phyloP scores from a whole-genome alignment of 495 filamentous ascomycete species.

The Penicillium bovifimosum region DNA sequence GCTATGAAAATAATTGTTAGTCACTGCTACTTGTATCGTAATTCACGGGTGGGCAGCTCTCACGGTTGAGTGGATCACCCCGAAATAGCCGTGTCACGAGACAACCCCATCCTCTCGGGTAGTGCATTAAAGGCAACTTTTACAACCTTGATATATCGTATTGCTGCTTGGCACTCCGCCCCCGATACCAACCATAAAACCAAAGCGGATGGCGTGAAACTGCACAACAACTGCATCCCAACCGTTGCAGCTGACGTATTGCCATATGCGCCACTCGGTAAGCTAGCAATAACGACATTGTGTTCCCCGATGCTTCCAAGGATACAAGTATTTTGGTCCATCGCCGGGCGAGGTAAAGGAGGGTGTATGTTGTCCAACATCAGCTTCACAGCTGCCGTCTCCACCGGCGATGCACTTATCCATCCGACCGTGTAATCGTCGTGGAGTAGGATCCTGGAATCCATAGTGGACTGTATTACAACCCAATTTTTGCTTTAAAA shows the following conservation, averaged over 20 bases:
- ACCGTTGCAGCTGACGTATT: background rate
- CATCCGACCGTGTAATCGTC: conserved; percentile 45
- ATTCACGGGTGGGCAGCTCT: too few species aligned
- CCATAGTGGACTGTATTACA: too few species aligned
- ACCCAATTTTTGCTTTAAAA: too few species aligned
- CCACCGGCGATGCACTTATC: conserved; percentile 38
- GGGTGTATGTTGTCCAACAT: conserved; percentile 20
- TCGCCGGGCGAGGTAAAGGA: background rate
- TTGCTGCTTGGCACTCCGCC: conserved; percentile 22
- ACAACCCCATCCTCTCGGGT: too few species aligned
- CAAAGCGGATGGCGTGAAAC: conserved; percentile 25
- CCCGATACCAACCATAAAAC: conserved; percentile 38
- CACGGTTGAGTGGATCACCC: too few species aligned
- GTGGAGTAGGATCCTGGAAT: too few species aligned
- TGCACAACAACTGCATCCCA: background rate
- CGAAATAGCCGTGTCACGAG: too few species aligned
- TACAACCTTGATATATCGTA: too few species aligned
- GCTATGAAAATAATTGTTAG: too few species aligned
- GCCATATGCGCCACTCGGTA: background rate
- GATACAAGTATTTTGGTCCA: background rate
- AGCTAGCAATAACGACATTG: background rate
- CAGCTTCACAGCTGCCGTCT: conserved; percentile 33
- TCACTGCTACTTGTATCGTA: too few species aligned
- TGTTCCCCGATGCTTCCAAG: background rate
- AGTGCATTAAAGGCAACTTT: too few species aligned